phyloP scores from a whole-genome alignment of 129 eudicot species.

The Artemisia argyi region DNA sequence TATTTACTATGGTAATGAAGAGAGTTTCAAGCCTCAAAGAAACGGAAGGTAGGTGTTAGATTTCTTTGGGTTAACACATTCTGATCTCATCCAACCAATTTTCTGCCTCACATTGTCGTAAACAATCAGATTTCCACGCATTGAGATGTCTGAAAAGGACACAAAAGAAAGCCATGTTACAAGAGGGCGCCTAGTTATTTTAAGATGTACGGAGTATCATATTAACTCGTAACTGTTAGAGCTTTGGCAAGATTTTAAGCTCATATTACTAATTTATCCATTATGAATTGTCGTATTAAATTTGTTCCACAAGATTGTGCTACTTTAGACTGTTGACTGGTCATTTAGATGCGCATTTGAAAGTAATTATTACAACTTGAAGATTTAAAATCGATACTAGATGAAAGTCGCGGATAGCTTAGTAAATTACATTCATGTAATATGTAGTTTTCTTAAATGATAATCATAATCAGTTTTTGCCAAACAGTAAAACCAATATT shows the following conservation, averaged over 20 bases:
- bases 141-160: slow-evolving; percentile 58
- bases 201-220: neutral
- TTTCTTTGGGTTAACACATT: slow-evolving; percentile 48
- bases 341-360: neutral
- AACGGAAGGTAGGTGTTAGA: slow-evolving; percentile 28
- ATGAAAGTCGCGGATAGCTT: neutral
- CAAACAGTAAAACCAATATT: neutral
- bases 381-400: neutral
- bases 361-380: neutral
- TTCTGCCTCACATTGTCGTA: slow-evolving; percentile 65
- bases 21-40: slow-evolving; percentile 26
- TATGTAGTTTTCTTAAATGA: neutral
- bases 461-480: neutral
- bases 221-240: neutral
- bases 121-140: slow-evolving; percentile 65
- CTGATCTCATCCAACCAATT: slow-evolving; percentile 78
- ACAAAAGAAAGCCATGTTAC: slow-evolving; percentile 9
- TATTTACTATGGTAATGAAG: slow-evolving; percentile 12
- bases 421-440: neutral
- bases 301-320: slow-evolving; percentile 5
- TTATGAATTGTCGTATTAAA: neutral
- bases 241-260: neutral
- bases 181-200: neutral
- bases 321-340: neutral
- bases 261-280: neutral